A percentile compares a stretch with the other conserved stretches of the same genome.
These are phyloP conservation scores for Brassica rapa DNA, from an alignment of 345 rosid genomes.

Conservation along the genomic window DNA sequence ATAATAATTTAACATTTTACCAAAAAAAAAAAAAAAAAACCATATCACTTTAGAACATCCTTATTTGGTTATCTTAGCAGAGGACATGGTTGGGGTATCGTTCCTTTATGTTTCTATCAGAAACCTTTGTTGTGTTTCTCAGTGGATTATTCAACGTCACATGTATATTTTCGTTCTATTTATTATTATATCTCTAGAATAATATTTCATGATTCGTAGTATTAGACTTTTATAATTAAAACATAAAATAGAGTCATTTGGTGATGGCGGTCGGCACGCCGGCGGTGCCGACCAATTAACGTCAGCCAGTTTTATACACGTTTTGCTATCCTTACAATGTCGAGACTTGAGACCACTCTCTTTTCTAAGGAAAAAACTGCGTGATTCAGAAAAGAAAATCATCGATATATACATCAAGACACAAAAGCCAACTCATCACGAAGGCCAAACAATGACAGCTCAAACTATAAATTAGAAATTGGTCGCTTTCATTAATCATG, in stretches of 20 bases:
- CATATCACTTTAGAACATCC: neutral
- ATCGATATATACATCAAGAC: neutral
- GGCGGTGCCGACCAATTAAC: slow-evolving; percentile 33
- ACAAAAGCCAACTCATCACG: slow-evolving; percentile 35
- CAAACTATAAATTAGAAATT: slow-evolving; percentile 16
- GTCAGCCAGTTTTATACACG: neutral
- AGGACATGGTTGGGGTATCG: neutral
- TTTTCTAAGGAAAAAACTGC: neutral
- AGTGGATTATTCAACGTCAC: neutral
- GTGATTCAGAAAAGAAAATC: neutral
- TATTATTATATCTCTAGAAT: neutral
- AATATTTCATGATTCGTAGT: neutral
- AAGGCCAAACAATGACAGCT: slow-evolving; percentile 34
- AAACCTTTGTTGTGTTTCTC: neutral
- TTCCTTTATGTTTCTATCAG: slow-evolving; percentile 6
- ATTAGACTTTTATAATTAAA: neutral
- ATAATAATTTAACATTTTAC: no score
- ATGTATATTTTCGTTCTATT: neutral
- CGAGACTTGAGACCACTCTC: neutral
- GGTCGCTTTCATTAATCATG: slow-evolving; percentile 36
- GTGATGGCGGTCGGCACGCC: slow-evolving; percentile 18
- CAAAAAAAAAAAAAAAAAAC: no score
- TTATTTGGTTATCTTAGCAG: slow-evolving; percentile 19
- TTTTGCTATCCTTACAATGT: slow-evolving; percentile 11
- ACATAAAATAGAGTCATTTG: neutral